Percentiles rank a stretch among this genome's conserved stretches.
Conservation (phyloP, 2,329 filamentous ascomycete genomes). For the Penicillium concentricum region DNA sequence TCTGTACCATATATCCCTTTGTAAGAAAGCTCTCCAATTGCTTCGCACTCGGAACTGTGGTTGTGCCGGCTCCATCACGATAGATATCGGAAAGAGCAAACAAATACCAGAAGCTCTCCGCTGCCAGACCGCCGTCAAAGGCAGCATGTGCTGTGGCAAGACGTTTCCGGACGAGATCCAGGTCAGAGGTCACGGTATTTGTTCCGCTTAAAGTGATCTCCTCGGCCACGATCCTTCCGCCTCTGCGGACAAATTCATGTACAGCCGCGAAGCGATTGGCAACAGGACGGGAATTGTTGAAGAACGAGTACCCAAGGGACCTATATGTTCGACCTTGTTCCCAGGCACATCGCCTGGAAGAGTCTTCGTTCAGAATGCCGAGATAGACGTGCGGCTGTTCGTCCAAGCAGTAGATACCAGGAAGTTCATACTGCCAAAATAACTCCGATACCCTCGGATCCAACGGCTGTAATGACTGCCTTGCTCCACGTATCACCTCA, state of each 20-base stretch:
- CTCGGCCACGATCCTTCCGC: conserved; percentile 34
- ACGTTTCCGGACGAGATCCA: conserved; percentile 21
- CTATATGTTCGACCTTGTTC: conserved; percentile 52
- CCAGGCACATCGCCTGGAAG: conserved; percentile 58
- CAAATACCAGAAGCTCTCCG: conserved; percentile 32
- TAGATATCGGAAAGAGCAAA: conserved; percentile 38
- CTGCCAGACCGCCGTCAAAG: conserved; percentile 10
- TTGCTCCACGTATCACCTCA: not conserved
- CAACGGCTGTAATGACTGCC: conserved; percentile 25
- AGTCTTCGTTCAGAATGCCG: conserved; percentile 61
- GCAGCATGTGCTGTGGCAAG: conserved; percentile 20
- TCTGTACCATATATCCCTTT: conserved; percentile 31
- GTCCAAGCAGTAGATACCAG: conserved; percentile 15
- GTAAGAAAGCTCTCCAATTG: conserved; percentile 31
- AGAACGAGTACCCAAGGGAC: conserved; percentile 55
- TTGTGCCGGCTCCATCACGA: conserved; percentile 9
- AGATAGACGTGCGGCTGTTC: conserved; percentile 57
- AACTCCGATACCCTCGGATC: conserved; percentile 55
- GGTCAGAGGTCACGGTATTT: conserved; percentile 18
- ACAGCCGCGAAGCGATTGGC: conserved; percentile 22
- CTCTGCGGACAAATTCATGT: conserved; percentile 39
- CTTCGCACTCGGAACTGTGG: conserved; percentile 15
- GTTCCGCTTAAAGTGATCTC: conserved; percentile 24
- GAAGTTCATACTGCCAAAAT: conserved; percentile 44
- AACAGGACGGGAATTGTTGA: conserved; percentile 40